Base-by-base conservation (phyloP, 2,329 filamentous ascomycete genomes). In the Fusarium veterinarium region DNA sequence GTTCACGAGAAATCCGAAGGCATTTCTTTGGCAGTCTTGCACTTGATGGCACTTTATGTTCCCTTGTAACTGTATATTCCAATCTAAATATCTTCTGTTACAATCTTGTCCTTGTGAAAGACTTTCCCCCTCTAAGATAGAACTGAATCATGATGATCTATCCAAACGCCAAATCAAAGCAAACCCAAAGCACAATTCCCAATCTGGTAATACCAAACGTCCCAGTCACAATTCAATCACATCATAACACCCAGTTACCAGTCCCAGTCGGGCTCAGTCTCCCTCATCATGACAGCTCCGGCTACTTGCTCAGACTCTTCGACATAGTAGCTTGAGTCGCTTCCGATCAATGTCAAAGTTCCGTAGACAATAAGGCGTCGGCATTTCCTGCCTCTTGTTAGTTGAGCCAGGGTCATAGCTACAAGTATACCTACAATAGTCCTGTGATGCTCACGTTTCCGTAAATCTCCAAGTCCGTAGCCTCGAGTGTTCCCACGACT, bases 381-480 rank as follows among this genome's bases (percentile, higher is more conserved):
- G 76, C 85, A 87, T 69, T 81, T 84, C 60, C 78, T 80, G 55
- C 25, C 10, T n/a, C 4, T 13, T 19, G 67, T 76, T 33, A 76
- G 71, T 25, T 48, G 7, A 31, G 11, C 35, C 28, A 4, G 8
- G 2, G 12, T 7, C 8, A 40, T 30, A 25, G 19, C 79, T 73
- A 70, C 9, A 5, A 20, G 46, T 52, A 48, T 37, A 60, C 75
- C 6, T 68, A 86, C 85, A 86, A 67, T 64, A 81, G 83, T 55
- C 85, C 85, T 14, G 83, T 82, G 64, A 87, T 82, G 45, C 77
- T 83, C 45, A 86, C 76, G 55, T 84, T 84, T 12, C 85, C 85
- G 75, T 85, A 87, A 17, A 87, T 83, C 64, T 87, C 84, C 23
- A 87, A 75, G 33, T 84, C 82, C 7, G 80, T 77, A 16, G 81